These are phyloP conservation scores for Globisporangium ultimum DNA, from an alignment of 352 stramenopile genomes.

Conservation along the genomic window DNA sequence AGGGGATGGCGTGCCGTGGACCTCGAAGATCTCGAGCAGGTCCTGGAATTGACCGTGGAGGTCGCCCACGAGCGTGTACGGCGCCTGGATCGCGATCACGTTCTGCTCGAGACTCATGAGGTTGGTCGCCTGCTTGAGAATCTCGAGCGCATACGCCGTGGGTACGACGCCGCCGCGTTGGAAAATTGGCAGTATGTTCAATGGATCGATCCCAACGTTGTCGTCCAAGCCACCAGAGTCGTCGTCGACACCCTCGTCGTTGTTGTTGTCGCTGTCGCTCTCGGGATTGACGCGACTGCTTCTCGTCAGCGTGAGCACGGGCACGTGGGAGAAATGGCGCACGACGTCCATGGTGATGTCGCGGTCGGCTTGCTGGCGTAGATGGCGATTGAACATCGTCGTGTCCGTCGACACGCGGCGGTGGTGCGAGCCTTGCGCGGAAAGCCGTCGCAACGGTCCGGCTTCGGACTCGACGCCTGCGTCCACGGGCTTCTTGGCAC, in stretches of 20 bases:
- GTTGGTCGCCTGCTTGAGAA: conserved; percentile 54
- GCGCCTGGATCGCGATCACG: conserved; percentile 43
- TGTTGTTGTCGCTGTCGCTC: conserved; percentile 26
- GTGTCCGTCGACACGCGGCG: conserved; percentile 72
- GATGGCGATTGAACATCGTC: conserved; percentile 56
- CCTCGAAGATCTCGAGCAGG: conserved; percentile 83
- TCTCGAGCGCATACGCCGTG: conserved; percentile 46
- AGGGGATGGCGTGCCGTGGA: conserved; percentile 40
- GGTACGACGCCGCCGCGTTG: conserved; percentile 38
- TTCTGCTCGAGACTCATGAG: conserved; percentile 60
- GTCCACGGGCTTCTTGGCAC: conserved; percentile 17
- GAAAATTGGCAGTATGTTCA: conserved; percentile 33
- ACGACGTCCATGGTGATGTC: conserved; percentile 57
- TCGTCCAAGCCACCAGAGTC: not conserved
- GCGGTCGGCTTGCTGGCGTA: conserved; percentile 53
- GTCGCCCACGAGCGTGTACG: conserved; percentile 71
- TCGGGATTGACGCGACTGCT: not conserved
- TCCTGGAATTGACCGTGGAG: conserved; percentile 99
- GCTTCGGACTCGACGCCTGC: conserved; percentile 38
- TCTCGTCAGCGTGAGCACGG: conserved; percentile 30
- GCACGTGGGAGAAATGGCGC: conserved; percentile 49
- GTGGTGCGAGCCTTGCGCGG: conserved; percentile 54
- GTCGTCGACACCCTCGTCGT: conserved; percentile 20
- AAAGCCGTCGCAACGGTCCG: conserved; percentile 47
- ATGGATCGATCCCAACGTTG: conserved; percentile 23